Evolutionary conservation across 495 filamentous ascomycete genomes (phyloP), one percentile per base, ranked within the genome.

Genomic region (Penicillium coprophilum): DNA sequence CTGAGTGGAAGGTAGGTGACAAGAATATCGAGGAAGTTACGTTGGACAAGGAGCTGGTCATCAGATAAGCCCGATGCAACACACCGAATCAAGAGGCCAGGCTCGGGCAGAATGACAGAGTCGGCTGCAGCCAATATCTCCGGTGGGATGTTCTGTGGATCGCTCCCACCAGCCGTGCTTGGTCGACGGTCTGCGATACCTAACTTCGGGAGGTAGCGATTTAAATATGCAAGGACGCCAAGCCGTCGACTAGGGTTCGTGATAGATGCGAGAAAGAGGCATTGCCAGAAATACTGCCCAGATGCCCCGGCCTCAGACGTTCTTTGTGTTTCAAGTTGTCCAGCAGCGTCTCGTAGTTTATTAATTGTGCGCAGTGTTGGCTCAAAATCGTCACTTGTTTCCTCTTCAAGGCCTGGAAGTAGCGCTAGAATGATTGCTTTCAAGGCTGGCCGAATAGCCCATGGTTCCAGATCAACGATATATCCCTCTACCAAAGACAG

Each of bases 221-320:
- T 76, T 43, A 99, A 74, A 69, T 90, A 97, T 24, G 93, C 89
- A 53, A 99, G 74, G 20, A 91, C 90, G 24, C 94, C 94, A 60
- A 88, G 86, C 43, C 94, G 83, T 56, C 95, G 81, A 39, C 83
- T 88, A 24, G 88, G 79, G 64, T 90, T 92, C 6, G 93, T 96
- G 34, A 99, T 96, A 0, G 90, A 85, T 13, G 92, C 91, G 36
- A 97, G 78, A 61, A 99, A 96, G 60, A 99, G 88, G 70, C 90
- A 96, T 75, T 99, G 94, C 94, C 94, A 99, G 68, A 96, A 99
- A 68, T 91, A 96, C 60, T 91, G 89, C 50, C 92, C 89, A 27
- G 84, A 86, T 10, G 78, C 72, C 13, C 79, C 81, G 47, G 74
- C 72, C n/a, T 80, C 71, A 2, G 79, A 78, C 10, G 77, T 71